phyloP scores from a whole-genome alignment of 208 protist species.

The Trypanosoma scelopori region DNA sequence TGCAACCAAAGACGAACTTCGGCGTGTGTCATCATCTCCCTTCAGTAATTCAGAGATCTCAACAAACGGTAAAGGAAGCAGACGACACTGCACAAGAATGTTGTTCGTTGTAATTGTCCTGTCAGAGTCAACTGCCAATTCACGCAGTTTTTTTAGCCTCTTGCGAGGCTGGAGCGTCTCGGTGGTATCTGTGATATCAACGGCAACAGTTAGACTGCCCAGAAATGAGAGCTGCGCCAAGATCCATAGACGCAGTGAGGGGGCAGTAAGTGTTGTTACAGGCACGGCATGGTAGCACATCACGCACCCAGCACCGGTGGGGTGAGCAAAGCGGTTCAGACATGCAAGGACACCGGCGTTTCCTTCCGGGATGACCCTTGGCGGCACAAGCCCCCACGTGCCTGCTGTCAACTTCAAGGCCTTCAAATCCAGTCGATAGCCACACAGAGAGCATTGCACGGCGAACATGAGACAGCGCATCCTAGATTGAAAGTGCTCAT shows the following conservation, averaged over 20 bases:
- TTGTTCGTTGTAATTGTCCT: slow-evolving; percentile 6
- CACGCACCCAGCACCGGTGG: slow-evolving; percentile 76
- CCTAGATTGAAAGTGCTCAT: slow-evolving; percentile 39
- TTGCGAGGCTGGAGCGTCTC: slow-evolving; percentile 9
- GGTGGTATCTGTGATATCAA: slow-evolving; percentile 1
- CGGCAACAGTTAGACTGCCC: slow-evolving; percentile 29
- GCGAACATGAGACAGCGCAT: slow-evolving; percentile 61
- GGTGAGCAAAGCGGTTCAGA: slow-evolving; percentile 66
- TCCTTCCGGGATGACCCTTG: slow-evolving; percentile 34
- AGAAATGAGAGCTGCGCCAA: slow-evolving; percentile 55
- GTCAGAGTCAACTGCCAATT: slow-evolving; percentile 10
- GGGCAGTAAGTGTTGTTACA: neutral
- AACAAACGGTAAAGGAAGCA: slow-evolving; percentile 14
- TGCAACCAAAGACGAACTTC: neutral
- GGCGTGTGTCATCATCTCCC: neutral
- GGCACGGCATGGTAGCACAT: slow-evolving; percentile 63
- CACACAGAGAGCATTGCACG: slow-evolving; percentile 46
- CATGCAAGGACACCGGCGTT: slow-evolving; percentile 54
- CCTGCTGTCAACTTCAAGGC: slow-evolving; percentile 60
- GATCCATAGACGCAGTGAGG: slow-evolving; percentile 61
- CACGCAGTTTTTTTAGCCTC: slow-evolving; percentile 2
- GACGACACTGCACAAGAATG: slow-evolving; percentile 8
- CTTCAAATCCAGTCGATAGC: slow-evolving; percentile 53
- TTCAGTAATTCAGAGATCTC: slow-evolving; percentile 1
- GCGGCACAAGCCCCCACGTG: slow-evolving; percentile 67